Base-by-base conservation (phyloP, 495 filamentous ascomycete genomes). In the Apiosordaria backusii region DNA sequence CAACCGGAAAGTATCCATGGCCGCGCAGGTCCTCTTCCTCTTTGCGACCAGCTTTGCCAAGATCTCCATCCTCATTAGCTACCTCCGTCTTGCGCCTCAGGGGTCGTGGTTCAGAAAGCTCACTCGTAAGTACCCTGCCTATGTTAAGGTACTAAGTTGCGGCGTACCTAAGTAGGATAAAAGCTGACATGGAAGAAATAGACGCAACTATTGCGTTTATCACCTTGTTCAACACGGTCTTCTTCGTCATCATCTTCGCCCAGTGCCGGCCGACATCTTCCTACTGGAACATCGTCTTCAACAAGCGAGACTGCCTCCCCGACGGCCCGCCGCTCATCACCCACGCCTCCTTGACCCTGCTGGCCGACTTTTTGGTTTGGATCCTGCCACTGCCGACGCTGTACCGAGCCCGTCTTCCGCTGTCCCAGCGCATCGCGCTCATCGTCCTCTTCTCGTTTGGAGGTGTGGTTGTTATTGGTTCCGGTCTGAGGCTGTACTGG, bases 1-100 rank as follows among this genome's bases (percentile, higher is more conserved):
- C 9, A 68, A 70, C 3, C 67, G 74, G 0, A 61, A 75, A 16
- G 64, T 76, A 13, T 76, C 74, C 52, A 58, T 76, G 6, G 72
- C 74, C n/a, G 69, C 29, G 2, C 74, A 76, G 63, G 61, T 60
- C 18, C 19, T 75, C 53, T 76, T 76, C 22, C n/a, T 75, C 15
- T 50, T 68, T 0, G 64, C 71, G 18, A 73, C 72, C 0, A 40
- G 71, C 9, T 35, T 81, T 16, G 79, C 80, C 9, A 85, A 86
- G 61, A 35, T 83, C 21, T 83, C 81, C 24, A 83, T 85, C 35
- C 76, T 86, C 1, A 67, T 78, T 50, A 81, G 80, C 68, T 86
- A 85, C 70, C 72, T 84, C 10, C 80, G 81, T 50, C 76, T 86
- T 45, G 84, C 84, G 35, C 77, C 79, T 6, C 65, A 67, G 21